phyloP scores from a whole-genome alignment of 139 green algal species.

The Trebouxia sp. region DNA sequence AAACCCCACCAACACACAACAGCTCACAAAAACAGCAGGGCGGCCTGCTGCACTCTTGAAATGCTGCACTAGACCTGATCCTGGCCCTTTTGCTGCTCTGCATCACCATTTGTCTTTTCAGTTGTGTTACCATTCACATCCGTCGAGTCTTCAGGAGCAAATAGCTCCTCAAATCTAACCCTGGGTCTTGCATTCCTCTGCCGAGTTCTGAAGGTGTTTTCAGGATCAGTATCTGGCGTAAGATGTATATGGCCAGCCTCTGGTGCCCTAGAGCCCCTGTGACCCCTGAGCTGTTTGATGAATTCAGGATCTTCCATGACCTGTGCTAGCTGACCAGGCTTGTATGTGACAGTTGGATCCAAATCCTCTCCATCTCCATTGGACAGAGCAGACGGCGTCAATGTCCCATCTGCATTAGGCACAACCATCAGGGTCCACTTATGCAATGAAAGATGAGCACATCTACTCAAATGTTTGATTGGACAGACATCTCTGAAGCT shows the following conservation, averaged over 20 bases:
- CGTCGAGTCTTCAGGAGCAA: background rate
- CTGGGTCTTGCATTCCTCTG: background rate
- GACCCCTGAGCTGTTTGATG: background rate
- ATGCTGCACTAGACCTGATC: background rate
- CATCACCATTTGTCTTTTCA: background rate
- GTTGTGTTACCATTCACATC: background rate
- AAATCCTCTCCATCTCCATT: background rate
- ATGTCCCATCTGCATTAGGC: too few relatives aligned
- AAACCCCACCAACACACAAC: too few relatives aligned
- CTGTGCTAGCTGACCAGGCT: constrained; percentile 9
- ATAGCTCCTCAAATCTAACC: constrained; percentile 21
- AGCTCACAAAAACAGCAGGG: too few relatives aligned
- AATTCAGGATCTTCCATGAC: constrained; percentile 2
- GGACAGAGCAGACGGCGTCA: background rate
- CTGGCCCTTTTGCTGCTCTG: background rate
- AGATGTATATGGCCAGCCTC: constrained; percentile 30
- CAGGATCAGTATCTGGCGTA: constrained; percentile 31
- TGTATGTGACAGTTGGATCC: constrained; percentile 9
- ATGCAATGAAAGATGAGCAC: too few relatives aligned
- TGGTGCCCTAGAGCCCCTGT: background rate
- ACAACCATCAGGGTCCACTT: too few relatives aligned
- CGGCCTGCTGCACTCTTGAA: too few relatives aligned
- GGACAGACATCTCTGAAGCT: background rate
- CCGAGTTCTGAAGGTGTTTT: constrained; percentile 26
- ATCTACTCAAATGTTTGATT: too few relatives aligned